Evolutionary conservation across 257 asterid genomes (phyloP), one percentile per base, ranked within the genome.

Genomic region (Solanum chiquidenum): DNA sequence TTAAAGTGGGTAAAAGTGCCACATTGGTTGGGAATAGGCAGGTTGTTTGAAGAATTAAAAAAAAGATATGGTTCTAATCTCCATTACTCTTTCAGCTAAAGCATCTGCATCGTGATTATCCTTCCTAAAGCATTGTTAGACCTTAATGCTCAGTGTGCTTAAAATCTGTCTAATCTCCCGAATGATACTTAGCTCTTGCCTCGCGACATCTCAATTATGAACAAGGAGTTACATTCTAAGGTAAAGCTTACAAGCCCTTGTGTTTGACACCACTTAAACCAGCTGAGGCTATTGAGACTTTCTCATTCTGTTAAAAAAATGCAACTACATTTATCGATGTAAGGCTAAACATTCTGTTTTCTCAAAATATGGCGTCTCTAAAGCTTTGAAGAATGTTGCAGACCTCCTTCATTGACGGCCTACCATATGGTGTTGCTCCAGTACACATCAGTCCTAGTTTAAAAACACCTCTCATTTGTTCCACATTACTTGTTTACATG

Each of bases 381-480:
- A 88, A 87, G 68, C 83, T 87, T 5, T 83, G 93, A 72, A 96
- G 96, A 55, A 96, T 88, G 80, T 94, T 91, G 52, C 86, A 74
- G 10, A 93, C 94, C 72, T 96, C 98, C 79, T 91, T 96, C 98
- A 96, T 96, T 75, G 96, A 89, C 20, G 98, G 98, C 90, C 98
- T 92, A 69, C 91, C 88, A 12, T 91, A 83, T 4, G 98, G 97
- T 38, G 89, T 73, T 44, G 94, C 83, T 31, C 91, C 92, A 16
- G 98, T 94, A 92, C 99, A 96, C 87, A 90, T 89, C 31, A 96
- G 90, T 87, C 98, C 99, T 27, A 95, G 88, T 91, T 87, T 94
- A 91, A 91, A 93, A 20, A 94, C 93, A 18, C 83, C 84, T 12
- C 52, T 66, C 92, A 94, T 93, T 40, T 92, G 94, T 52, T 94